Percentiles rank a stretch among this genome's conserved stretches.
Evolutionary conservation across 345 rosid species (phyloP).

Genomic region (Cardamine chenopodiifolia): DNA sequence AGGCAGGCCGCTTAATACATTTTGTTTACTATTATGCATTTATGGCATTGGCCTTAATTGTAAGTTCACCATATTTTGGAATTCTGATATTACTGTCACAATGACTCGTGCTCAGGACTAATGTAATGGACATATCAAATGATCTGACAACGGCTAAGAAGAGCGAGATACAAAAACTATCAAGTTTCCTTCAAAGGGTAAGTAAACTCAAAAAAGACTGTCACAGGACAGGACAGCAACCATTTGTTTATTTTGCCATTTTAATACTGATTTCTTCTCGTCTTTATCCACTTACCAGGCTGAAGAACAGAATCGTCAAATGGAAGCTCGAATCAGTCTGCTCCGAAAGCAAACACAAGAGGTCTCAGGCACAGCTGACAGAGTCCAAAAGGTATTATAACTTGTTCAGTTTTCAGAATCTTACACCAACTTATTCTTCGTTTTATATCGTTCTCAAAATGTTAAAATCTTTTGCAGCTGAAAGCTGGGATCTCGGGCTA

Average conservation of each 20-base stretch:
- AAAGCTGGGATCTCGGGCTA: constrained; percentile 43
- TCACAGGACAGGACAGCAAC: constrained; percentile 5
- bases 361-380: constrained; percentile 41
- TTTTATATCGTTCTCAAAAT: not conserved
- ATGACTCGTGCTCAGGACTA: constrained; percentile 55
- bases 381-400: constrained; percentile 50
- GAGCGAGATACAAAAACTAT: constrained; percentile 59
- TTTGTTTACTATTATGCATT: not conserved
- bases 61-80: not conserved
- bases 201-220: constrained; percentile 21
- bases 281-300: constrained; percentile 45
- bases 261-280: not conserved
- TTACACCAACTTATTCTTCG: not conserved
- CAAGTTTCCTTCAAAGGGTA: constrained; percentile 57
- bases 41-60: not conserved
- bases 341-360: constrained; percentile 52
- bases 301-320: constrained; percentile 58
- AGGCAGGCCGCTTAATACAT: constrained; percentile 4
- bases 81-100: not conserved
- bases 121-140: constrained; percentile 54
- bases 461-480: constrained; percentile 44
- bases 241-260: constrained; percentile 7
- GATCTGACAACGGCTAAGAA: constrained; percentile 57
- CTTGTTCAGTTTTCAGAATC: not conserved
- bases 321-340: constrained; percentile 48